Conservation (phyloP, 129 eudicot species). For the Glebionis coronaria region DNA sequence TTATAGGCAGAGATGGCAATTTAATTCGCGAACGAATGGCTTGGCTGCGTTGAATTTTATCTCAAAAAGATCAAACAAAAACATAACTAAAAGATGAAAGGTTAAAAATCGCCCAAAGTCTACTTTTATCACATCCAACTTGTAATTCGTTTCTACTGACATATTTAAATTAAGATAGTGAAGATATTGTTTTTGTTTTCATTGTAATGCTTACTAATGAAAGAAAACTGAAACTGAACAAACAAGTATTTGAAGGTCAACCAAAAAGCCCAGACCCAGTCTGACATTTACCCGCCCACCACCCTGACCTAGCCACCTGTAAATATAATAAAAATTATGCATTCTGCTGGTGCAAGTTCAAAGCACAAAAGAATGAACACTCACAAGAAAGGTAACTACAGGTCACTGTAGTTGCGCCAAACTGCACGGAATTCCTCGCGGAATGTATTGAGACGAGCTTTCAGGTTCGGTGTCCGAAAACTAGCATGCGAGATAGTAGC, state of each 20-base stretch:
- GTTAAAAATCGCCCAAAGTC: no score
- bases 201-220: neutral
- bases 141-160: no score
- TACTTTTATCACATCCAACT: no score
- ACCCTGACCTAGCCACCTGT: no score
- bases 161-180: neutral
- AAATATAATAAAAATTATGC: neutral
- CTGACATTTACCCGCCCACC: no score
- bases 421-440: slow-evolving; percentile 99
- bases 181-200: neutral
- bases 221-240: neutral
- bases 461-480: slow-evolving; percentile 91
- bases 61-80: no score
- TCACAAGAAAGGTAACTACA: slow-evolving; percentile 47
- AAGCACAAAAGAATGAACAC: no score
- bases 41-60: no score
- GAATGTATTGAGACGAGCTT: slow-evolving; percentile 96
- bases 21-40: no score
- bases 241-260: no score
- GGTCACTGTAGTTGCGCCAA: slow-evolving; percentile 97
- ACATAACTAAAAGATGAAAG: no score
- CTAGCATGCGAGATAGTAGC: slow-evolving; percentile 88
- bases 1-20: neutral
- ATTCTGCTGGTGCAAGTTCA: slow-evolving; percentile 6
- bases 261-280: no score